phyloP scores from a whole-genome alignment of 306 rosid genomes.

The Gynostemma pentaphyllum region DNA sequence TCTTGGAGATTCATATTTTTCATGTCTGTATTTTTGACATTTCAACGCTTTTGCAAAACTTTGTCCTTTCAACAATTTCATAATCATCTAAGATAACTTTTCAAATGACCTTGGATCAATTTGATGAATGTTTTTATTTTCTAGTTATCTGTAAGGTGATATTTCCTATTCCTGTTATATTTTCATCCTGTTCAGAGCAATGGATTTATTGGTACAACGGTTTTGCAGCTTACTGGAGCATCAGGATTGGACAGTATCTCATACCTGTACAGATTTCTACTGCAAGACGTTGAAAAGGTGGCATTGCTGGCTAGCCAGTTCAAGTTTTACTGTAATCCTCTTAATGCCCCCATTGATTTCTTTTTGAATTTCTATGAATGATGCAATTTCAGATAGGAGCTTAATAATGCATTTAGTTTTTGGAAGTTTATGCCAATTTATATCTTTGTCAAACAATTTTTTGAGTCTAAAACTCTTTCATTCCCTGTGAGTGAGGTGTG shows the following conservation, averaged over 20 bases:
- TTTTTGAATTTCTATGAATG: conserved; percentile 1
- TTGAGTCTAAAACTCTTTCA: not conserved
- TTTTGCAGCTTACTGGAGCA: conserved; percentile 76
- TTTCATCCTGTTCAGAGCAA: conserved; percentile 52
- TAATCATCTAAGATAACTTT: not conserved
- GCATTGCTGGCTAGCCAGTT: conserved; percentile 98
- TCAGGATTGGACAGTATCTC: conserved; percentile 82
- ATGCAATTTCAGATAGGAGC: not conserved
- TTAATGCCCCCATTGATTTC: conserved; percentile 9
- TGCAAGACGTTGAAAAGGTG: conserved; percentile 81
- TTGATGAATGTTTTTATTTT: not conserved
- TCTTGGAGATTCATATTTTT: too few relatives aligned
- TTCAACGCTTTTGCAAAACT: not conserved
- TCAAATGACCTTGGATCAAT: not conserved
- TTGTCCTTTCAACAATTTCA: not conserved
- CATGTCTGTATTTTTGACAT: too few relatives aligned
- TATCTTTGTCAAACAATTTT: not conserved
- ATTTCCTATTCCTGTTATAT: not conserved
- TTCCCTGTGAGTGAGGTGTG: not conserved
- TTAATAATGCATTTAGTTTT: not conserved
- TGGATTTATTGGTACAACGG: conserved; percentile 88
- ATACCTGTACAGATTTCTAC: conserved; percentile 83
- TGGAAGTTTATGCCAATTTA: not conserved
- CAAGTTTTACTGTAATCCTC: conserved; percentile 78
- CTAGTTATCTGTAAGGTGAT: too few relatives aligned